Percentiles rank a stretch among this genome's conserved stretches.
Conservation (phyloP, 2,329 filamentous ascomycete species). For the Xenoacremonium recifei region DNA sequence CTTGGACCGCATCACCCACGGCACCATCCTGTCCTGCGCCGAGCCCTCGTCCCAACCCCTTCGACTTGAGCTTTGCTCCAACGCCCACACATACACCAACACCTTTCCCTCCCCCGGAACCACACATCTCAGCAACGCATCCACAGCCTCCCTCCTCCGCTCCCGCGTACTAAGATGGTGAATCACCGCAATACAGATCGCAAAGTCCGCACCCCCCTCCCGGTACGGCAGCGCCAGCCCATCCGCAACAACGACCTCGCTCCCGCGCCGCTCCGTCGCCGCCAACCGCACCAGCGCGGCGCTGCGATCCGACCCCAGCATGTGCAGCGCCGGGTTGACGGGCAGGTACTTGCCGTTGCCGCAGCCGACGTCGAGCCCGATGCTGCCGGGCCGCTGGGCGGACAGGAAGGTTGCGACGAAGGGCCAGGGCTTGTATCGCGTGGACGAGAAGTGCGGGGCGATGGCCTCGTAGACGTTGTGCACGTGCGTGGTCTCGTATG, state of each 20-base stretch:
- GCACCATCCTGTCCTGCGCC: constrained; percentile 90
- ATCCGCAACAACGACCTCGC: constrained; percentile 76
- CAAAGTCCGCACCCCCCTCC: constrained; percentile 65
- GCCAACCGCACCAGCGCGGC: constrained; percentile 54
- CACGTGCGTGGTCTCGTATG: constrained; percentile 84
- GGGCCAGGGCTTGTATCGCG: constrained; percentile 85
- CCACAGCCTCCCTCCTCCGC: constrained; percentile 71
- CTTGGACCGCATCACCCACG: constrained; percentile 71
- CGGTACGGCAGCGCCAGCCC: constrained; percentile 81
- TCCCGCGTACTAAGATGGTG: constrained; percentile 84
- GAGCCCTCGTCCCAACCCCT: constrained; percentile 84
- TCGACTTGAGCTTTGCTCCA: constrained; percentile 85
- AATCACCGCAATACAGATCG: constrained; percentile 88
- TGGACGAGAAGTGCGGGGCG: constrained; percentile 79
- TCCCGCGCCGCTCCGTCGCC: constrained; percentile 40
- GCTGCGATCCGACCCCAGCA: constrained; percentile 83
- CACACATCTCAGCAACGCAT: constrained; percentile 67
- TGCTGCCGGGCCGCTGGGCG: constrained; percentile 62
- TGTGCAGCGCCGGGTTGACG: constrained; percentile 74
- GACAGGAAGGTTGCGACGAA: constrained; percentile 78
- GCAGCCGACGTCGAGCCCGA: constrained; percentile 91
- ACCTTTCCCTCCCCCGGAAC: constrained; percentile 61
- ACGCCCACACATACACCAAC: constrained; percentile 89
- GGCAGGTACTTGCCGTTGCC: constrained; percentile 95
- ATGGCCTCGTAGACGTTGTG: constrained; percentile 90